Conservation (phyloP, 768 basidiomycete species). For the Cantharellus anzutake region DNA sequence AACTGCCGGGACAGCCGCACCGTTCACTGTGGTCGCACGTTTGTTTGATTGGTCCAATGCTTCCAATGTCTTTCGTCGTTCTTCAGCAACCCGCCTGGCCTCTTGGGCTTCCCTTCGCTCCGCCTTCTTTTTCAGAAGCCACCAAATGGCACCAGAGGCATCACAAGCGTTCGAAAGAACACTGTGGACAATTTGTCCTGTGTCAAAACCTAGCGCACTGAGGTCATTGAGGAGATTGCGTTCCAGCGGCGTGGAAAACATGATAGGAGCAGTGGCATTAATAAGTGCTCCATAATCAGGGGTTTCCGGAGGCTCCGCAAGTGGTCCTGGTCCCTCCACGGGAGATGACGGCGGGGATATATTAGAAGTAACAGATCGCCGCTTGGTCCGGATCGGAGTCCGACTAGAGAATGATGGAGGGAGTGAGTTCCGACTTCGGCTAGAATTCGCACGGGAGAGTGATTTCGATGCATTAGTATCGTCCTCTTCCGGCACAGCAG, state of each 20-base stretch:
- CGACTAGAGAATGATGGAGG: slow-evolving; percentile 49
- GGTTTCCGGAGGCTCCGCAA: slow-evolving; percentile 22
- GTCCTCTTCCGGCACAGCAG: slow-evolving; percentile 7
- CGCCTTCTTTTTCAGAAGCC: slow-evolving; percentile 77
- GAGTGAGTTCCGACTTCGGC: slow-evolving; percentile 5
- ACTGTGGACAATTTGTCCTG: slow-evolving; percentile 86
- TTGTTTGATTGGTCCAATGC: neutral
- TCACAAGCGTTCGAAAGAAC: slow-evolving; percentile 88
- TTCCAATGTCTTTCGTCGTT: slow-evolving; percentile 5
- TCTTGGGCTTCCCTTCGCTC: slow-evolving; percentile 32
- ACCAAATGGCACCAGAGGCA: slow-evolving; percentile 80
- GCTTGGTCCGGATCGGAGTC: slow-evolving; percentile 88
- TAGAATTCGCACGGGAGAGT: slow-evolving; percentile 3
- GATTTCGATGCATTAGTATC: neutral
- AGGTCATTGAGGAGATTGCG: slow-evolving; percentile 60
- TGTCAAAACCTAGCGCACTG: slow-evolving; percentile 69
- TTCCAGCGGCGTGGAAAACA: slow-evolving; percentile 76
- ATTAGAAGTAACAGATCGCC: slow-evolving; percentile 79
- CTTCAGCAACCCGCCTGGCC: slow-evolving; percentile 3
- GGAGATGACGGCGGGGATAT: slow-evolving; percentile 11
- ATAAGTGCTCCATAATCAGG: slow-evolving; percentile 16
- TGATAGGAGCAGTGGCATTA: slow-evolving; percentile 43
- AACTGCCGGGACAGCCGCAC: neutral
- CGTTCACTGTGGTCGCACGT: neutral
- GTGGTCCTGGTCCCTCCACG: slow-evolving; percentile 4